phyloP scores from a whole-genome alignment of 208 protist species.

The Crithidia acanthocephali region DNA sequence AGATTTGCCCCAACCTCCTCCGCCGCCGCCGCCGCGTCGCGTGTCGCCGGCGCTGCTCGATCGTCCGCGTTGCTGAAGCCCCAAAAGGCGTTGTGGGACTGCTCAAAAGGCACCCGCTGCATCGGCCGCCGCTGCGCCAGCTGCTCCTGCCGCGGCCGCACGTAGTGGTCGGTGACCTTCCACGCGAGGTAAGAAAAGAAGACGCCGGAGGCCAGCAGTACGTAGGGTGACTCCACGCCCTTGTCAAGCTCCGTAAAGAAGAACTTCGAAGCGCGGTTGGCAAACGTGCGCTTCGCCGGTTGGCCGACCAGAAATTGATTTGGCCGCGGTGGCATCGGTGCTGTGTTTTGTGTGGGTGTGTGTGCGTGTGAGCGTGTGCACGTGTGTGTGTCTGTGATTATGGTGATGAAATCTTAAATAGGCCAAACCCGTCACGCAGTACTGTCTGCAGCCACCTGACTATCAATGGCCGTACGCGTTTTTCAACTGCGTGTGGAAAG shows the following conservation, averaged over 20 bases:
- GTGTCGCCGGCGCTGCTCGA: background rate
- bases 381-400: too few relatives aligned
- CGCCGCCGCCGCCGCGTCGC: conserved; percentile 1
- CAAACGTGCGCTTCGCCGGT: conserved; percentile 39
- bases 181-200: conserved; percentile 64
- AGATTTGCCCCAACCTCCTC: conserved; percentile 30
- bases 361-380: too few relatives aligned
- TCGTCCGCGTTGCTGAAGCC: conserved; percentile 38
- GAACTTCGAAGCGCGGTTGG: conserved; percentile 68
- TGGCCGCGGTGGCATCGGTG: conserved; percentile 20
- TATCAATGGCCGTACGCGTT: background rate
- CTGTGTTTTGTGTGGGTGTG: background rate
- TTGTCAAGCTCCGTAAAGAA: conserved; percentile 89
- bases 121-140: conserved; percentile 45
- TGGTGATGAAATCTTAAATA: too few relatives aligned
- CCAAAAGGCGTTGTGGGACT: conserved; percentile 83
- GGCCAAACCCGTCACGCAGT: background rate
- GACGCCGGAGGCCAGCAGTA: conserved; percentile 55
- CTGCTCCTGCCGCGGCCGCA: conserved; percentile 54
- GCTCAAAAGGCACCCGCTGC: conserved; percentile 68
- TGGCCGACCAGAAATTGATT: conserved; percentile 42
- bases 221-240: conserved; percentile 72
- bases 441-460: background rate
- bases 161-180: conserved; percentile 61
- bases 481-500: background rate